These are phyloP conservation scores for Fomitopsis palustris DNA, from an alignment of 1,284 basidiomycete genomes.

Conservation along the genomic window DNA sequence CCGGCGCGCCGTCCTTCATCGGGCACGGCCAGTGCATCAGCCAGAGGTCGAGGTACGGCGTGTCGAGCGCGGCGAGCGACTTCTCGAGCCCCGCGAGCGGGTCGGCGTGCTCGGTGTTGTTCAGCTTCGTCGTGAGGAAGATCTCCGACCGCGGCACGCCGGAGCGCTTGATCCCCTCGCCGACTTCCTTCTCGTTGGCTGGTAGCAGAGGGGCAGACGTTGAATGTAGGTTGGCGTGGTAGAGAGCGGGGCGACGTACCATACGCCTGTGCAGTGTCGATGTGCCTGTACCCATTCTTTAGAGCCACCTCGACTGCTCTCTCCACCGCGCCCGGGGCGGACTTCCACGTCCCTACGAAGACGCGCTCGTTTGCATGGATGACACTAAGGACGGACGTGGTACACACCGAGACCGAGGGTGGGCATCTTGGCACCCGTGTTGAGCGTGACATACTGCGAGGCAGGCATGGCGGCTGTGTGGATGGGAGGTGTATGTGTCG, in stretches of 20 bases:
- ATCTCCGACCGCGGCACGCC: slow-evolving; percentile 65
- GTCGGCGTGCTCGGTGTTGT: slow-evolving; percentile 66
- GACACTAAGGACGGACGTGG: background rate
- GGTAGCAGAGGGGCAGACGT: background rate
- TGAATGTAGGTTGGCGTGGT: background rate
- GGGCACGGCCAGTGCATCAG: slow-evolving; percentile 81
- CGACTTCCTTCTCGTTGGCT: slow-evolving; percentile 70
- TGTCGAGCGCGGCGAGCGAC: slow-evolving; percentile 67
- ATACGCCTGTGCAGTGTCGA: slow-evolving; percentile 61
- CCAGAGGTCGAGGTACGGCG: slow-evolving; percentile 78
- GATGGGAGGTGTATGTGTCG: background rate
- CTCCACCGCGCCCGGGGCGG: slow-evolving; percentile 58
- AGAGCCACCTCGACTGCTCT: slow-evolving; percentile 72
- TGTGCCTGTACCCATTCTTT: slow-evolving; percentile 69
- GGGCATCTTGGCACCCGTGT: slow-evolving; percentile 74
- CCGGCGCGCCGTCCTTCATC: slow-evolving; percentile 50
- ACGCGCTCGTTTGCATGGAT: background rate
- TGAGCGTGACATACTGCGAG: slow-evolving; percentile 50
- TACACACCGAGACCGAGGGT: slow-evolving; percentile 69
- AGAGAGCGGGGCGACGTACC: slow-evolving; percentile 18
- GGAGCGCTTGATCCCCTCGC: slow-evolving; percentile 71
- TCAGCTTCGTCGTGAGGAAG: slow-evolving; percentile 78
- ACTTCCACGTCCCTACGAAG: slow-evolving; percentile 74
- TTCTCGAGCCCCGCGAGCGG: slow-evolving; percentile 64
- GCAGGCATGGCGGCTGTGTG: slow-evolving; percentile 19